A percentile compares a stretch with the other conserved stretches of the same genome.
Conservation (phyloP, 345 rosid genomes). For the Carallia pectinifolia region DNA sequence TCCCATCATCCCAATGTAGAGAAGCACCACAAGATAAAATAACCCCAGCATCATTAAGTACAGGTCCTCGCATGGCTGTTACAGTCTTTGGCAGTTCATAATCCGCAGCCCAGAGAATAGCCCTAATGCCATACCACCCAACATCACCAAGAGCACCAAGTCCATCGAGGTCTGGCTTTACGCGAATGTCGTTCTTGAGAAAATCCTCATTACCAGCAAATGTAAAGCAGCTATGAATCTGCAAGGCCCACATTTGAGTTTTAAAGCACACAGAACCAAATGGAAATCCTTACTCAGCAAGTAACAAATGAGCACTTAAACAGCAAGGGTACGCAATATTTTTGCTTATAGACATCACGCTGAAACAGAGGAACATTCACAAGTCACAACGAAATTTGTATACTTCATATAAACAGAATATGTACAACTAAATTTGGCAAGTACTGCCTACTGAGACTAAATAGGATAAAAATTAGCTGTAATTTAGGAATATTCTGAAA, state of each 20-base stretch:
- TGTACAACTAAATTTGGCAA: too few relatives aligned
- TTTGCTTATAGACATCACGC: too few relatives aligned
- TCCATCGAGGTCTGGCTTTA: slow-evolving; percentile 77
- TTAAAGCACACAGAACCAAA: background rate
- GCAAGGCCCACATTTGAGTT: slow-evolving; percentile 12
- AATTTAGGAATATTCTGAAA: too few relatives aligned
- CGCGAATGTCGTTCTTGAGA: slow-evolving; percentile 66
- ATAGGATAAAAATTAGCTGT: too few relatives aligned
- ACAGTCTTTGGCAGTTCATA: slow-evolving; percentile 66
- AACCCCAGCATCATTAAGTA: slow-evolving; percentile 61
- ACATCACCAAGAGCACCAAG: slow-evolving; percentile 86
- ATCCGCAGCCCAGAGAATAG: slow-evolving; percentile 52
- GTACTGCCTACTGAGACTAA: too few relatives aligned
- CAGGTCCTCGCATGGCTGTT: slow-evolving; percentile 43
- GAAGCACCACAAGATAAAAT: slow-evolving; percentile 70
- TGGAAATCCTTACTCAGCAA: background rate
- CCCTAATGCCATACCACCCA: slow-evolving; percentile 81
- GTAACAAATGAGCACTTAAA: background rate
- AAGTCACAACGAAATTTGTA: too few relatives aligned
- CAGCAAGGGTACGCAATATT: background rate
- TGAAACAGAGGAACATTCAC: too few relatives aligned
- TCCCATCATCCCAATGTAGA: slow-evolving; percentile 63
- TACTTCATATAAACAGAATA: too few relatives aligned
- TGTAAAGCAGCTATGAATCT: slow-evolving; percentile 64
- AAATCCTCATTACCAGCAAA: slow-evolving; percentile 49